These are phyloP conservation scores for Candida palmyrensis DNA, from an alignment of 805 yeast genomes.

Conservation along the genomic window DNA sequence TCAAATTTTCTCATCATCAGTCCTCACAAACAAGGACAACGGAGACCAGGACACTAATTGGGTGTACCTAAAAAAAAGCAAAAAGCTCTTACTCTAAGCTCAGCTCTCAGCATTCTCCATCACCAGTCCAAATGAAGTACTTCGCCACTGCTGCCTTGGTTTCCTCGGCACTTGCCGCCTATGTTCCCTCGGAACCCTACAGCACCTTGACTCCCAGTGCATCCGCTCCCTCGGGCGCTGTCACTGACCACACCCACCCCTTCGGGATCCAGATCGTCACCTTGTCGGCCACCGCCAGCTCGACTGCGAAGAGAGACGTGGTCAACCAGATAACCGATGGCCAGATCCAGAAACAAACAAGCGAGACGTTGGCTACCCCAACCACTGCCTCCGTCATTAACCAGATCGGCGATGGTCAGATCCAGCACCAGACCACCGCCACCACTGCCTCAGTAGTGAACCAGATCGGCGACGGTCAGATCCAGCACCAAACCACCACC, in stretches of 20 bases:
- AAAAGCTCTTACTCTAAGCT: neutral
- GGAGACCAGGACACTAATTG: neutral
- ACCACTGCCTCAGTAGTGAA: slow-evolving; percentile 35
- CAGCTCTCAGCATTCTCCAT: neutral
- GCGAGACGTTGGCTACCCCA: slow-evolving; percentile 23
- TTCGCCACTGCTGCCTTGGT: slow-evolving; percentile 33
- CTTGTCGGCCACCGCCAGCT: slow-evolving; percentile 32
- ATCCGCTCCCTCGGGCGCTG: slow-evolving; percentile 46
- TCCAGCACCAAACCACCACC: slow-evolving; percentile 39
- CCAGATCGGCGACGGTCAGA: slow-evolving; percentile 44
- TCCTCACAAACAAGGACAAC: neutral
- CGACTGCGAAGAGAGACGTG: slow-evolving; percentile 26
- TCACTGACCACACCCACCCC: slow-evolving; percentile 48
- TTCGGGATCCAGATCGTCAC: slow-evolving; percentile 71
- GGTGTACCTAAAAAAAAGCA: neutral
- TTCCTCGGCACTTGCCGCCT: slow-evolving; percentile 52
- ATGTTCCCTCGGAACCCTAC: slow-evolving; percentile 65
- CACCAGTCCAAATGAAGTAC: slow-evolving; percentile 7
- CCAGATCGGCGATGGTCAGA: slow-evolving; percentile 46
- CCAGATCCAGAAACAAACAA: slow-evolving; percentile 46
- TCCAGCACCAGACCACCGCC: slow-evolving; percentile 33
- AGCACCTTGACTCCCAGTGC: slow-evolving; percentile 64
- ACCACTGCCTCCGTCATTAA: slow-evolving; percentile 30
- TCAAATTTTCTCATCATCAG: slow-evolving; percentile 1
- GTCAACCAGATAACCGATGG: slow-evolving; percentile 60